Percentiles rank a stretch among this genome's conserved stretches.
Evolutionary conservation across 2,329 filamentous ascomycete genomes (phyloP).

Genomic region (Scedosporium aurantiacum): DNA sequence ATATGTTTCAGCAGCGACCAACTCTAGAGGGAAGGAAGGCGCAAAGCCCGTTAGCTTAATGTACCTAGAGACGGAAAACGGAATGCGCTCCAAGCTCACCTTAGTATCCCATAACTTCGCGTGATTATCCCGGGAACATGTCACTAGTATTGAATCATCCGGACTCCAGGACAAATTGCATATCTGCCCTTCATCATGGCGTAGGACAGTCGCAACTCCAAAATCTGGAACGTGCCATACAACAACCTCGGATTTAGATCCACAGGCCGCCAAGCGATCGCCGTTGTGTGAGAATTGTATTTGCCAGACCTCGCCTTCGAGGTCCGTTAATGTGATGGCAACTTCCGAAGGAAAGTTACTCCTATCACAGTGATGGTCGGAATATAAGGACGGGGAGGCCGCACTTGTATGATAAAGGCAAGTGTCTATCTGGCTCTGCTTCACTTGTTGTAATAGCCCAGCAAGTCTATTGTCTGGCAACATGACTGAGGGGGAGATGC

Average conservation of each 20-base stretch:
- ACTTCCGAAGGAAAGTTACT: constrained; percentile 67
- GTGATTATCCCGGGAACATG: constrained; percentile 63
- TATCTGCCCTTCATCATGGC: constrained; percentile 59
- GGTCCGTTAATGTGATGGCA: constrained; percentile 58
- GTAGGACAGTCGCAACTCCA: constrained; percentile 48
- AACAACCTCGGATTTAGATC: constrained; percentile 61
- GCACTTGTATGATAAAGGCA: constrained; percentile 85
- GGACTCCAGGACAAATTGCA: constrained; percentile 85
- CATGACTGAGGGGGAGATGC: constrained; percentile 93
- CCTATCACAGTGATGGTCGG: constrained; percentile 74
- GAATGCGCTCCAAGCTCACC: constrained; percentile 32
- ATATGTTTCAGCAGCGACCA: constrained; percentile 54
- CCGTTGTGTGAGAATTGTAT: constrained; percentile 85
- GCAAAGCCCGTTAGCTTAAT: neutral
- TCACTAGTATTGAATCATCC: constrained; percentile 76
- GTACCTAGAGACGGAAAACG: neutral
- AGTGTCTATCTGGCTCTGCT: constrained; percentile 67
- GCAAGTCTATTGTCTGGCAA: constrained; percentile 85
- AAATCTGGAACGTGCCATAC: constrained; percentile 75
- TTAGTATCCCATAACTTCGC: constrained; percentile 66
- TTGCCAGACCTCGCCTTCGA: constrained; percentile 74
- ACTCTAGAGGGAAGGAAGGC: constrained; percentile 30
- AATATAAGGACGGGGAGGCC: constrained; percentile 71
- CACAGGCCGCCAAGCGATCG: constrained; percentile 68
- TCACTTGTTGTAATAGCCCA: constrained; percentile 69